Base-by-base conservation (phyloP, 352 stramenopile genomes). In the Phytophthora citricola region DNA sequence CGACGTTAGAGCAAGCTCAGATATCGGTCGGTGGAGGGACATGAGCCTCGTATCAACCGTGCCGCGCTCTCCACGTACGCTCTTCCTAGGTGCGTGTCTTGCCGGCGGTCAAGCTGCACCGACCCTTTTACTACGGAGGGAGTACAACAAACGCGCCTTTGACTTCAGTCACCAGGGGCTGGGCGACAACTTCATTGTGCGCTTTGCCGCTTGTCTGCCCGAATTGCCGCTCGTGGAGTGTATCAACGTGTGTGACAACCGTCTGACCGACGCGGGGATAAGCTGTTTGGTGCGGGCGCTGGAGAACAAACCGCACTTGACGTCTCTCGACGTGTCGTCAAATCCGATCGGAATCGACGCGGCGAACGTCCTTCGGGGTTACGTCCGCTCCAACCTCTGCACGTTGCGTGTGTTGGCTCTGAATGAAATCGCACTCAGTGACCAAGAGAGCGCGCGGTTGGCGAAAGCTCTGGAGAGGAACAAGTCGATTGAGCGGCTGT, bases 401-500 rank as follows among this genome's bases (percentile, higher is more conserved):
- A 90, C 83, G 3, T 31, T 92, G 41, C 84, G 75, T 27, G 74
- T 71, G 11, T 61, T 92, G 4, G 65, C 76, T 2, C 47, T 92
- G 5, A 88, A 89, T 39, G 70, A 87, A 38, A 76, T 83, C 6
- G 71, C 83, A 36, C 63, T 92, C 22, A 79, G 84, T 58, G 83
- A 92, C 36, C 55, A 75, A 17, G 90, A 96, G 31, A 92, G 85
- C 46, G 78, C 76, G 1, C 71, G 83, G 11, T 79, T 94, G 22
- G 89, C 90, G 71, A 79, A 81, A 54, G 77, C 85, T 14, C 75
- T 97, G 17, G 76, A 91, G 53, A 61, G 75, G 38, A 96, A 96
- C 76, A 83, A 86, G 26, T 93, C 82, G 0, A 78, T 97, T 9
- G 70, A 83, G 22, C 53, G 67, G 17, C 62, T 97, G 2, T 71